These are phyloP conservation scores for Chalaropsis thielavioides DNA, from an alignment of 2,329 filamentous ascomycete genomes.

Conservation along the genomic window DNA sequence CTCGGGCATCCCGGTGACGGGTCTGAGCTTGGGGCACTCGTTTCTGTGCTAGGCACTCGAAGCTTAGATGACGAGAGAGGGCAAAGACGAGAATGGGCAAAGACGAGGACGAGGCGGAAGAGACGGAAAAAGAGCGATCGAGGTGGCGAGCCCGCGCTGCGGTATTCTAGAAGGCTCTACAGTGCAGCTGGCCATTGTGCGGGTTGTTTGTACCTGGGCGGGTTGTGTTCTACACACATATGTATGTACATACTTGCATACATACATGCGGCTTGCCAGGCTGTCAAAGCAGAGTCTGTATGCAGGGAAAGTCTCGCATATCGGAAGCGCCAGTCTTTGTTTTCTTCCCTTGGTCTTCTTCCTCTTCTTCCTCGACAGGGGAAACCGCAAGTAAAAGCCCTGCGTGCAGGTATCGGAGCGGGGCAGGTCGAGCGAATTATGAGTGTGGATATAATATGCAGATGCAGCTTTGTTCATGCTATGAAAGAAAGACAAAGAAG, in stretches of 20 bases:
- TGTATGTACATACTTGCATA: neutral
- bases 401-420: neutral
- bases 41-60: neutral
- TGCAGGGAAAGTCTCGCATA: no score
- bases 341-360: no score
- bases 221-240: neutral
- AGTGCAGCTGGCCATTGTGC: neutral
- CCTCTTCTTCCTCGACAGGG: no score
- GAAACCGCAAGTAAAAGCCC: no score
- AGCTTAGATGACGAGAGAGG: neutral
- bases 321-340: no score
- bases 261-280: neutral
- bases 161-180: neutral
- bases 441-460: neutral
- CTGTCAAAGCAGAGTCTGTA: no score
- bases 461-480: neutral
- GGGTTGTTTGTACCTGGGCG: neutral
- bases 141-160: neutral
- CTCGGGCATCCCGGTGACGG: slow-evolving; percentile 2
- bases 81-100: neutral
- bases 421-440: neutral
- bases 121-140: neutral
- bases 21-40: slow-evolving; percentile 4
- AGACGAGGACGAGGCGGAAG: neutral
- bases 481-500: neutral